Evolutionary conservation across 2,329 filamentous ascomycete genomes (phyloP), one percentile per base, ranked within the genome.

Genomic region (Claviceps citrina): DNA sequence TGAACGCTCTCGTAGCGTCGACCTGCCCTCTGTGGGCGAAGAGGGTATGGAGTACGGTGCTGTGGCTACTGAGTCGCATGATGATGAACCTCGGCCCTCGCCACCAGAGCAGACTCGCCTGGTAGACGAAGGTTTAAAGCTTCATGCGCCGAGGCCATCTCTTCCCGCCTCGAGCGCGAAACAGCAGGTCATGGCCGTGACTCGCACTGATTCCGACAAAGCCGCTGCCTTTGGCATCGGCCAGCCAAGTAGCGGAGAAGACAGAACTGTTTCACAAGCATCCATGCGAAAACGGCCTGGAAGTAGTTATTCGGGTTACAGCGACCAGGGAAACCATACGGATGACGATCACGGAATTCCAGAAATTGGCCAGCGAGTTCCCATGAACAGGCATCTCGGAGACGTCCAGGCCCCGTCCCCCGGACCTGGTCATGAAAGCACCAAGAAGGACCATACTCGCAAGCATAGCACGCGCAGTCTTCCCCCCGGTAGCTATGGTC

Each of bases 331-430:
- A 18, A 50, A 53, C 31, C 63, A 78, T 46, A 54, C 62, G 31
- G 81, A 81, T 15, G 82, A 89, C 34, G 83, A 91, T 47, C 78
- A 86, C 41, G 89, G 87, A 18, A 94, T 95, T 51, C 87, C 87
- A 2, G 84, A 93, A 55, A 91, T 95, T 49, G 89, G 89, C 36
- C 76, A 84, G 53, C 81, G 87, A 54, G 89, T 98, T 30, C 91
- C 91, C 37, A 91, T 98, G 84, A 81, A 91, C 55, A 82, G 80
- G 39, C 76, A 91, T 56, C 84, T 91, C 32, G 91, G 91, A 45
- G 89, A 96, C 56, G 91, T 96, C 8, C 91, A 98, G 63, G 91
- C 91, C 12, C 91, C 91, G 2, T 91, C 87, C 2, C 86, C 87
- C 1, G 73, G 77, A 2, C 80, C 78, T 7, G 58, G 60, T 33